Conservation (phyloP, 1,284 basidiomycete species). For the Malassezia slooffiae region DNA sequence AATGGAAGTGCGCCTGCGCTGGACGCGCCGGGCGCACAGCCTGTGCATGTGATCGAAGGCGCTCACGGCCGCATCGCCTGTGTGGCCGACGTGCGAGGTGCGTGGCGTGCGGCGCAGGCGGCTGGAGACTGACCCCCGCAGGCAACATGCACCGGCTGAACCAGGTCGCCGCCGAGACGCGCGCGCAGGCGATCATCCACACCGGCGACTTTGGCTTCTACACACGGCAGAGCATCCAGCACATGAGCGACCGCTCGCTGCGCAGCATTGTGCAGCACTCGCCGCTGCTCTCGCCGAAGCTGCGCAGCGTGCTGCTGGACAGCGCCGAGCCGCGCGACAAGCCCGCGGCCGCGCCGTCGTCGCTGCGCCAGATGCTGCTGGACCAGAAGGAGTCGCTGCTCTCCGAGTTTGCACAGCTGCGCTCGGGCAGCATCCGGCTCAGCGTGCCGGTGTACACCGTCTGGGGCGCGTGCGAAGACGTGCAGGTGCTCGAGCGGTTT, state of each 20-base stretch:
- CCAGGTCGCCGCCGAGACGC: slow-evolving; percentile 78
- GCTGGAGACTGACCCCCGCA: slow-evolving; percentile 4
- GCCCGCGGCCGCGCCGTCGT: slow-evolving; percentile 15
- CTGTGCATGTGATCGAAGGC: slow-evolving; percentile 37
- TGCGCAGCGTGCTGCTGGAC: slow-evolving; percentile 68
- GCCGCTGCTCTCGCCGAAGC: slow-evolving; percentile 73
- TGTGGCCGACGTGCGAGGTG: slow-evolving; percentile 71
- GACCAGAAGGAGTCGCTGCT: slow-evolving; percentile 50
- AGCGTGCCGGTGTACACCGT: slow-evolving; percentile 82
- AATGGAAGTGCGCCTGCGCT: too few species aligned
- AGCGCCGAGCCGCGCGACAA: slow-evolving; percentile 49
- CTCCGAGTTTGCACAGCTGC: slow-evolving; percentile 84
- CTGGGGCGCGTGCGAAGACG: slow-evolving; percentile 96
- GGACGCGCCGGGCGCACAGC: slow-evolving; percentile 7
- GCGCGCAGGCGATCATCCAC: slow-evolving; percentile 71
- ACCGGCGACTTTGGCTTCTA: slow-evolving; percentile 99
- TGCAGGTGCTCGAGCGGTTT: slow-evolving; percentile 81
- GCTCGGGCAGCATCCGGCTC: slow-evolving; percentile 54
- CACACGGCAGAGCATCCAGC: slow-evolving; percentile 67
- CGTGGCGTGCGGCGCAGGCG: neutral
- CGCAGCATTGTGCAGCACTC: slow-evolving; percentile 95
- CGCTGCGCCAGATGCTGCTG: slow-evolving; percentile 44
- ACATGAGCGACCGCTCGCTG: slow-evolving; percentile 84
- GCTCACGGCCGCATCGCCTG: slow-evolving; percentile 71
- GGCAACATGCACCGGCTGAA: slow-evolving; percentile 69